A percentile compares a stretch with the other conserved stretches of the same genome.
Conservation (phyloP, 257 asterid species). For the Orobanche coerulescens region DNA sequence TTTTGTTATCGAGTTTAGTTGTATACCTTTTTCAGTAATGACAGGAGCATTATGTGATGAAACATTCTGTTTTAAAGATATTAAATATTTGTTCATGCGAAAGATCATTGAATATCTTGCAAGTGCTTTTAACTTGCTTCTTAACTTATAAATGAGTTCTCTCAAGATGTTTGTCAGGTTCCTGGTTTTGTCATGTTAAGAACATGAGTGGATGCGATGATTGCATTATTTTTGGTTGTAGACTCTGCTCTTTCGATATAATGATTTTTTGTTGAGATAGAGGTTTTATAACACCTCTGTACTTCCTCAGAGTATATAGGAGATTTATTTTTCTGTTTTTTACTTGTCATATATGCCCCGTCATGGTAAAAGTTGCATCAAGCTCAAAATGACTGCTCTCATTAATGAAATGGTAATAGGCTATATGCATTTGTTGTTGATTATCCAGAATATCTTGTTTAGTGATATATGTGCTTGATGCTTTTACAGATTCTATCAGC, state of each 20-base stretch:
- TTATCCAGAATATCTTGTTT: conserved; percentile 12
- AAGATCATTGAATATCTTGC: background rate
- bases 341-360: background rate
- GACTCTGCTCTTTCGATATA: background rate
- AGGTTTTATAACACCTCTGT: background rate
- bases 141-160: background rate
- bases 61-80: background rate
- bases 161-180: background rate
- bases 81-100: background rate
- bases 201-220: background rate
- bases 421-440: background rate
- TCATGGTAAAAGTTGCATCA: background rate
- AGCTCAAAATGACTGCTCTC: background rate
- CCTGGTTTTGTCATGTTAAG: background rate
- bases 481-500: conserved; percentile 54
- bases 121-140: conserved; percentile 9
- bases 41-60: background rate
- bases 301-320: background rate
- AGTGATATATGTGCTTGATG: conserved; percentile 21
- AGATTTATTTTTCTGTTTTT: background rate
- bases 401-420: background rate
- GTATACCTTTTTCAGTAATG: background rate
- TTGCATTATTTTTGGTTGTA: background rate
- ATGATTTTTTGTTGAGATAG: background rate
- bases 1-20: conserved; percentile 20